Evolutionary conservation across 1,284 basidiomycete species (phyloP).

Genomic region (Bjerkandera adusta): DNA sequence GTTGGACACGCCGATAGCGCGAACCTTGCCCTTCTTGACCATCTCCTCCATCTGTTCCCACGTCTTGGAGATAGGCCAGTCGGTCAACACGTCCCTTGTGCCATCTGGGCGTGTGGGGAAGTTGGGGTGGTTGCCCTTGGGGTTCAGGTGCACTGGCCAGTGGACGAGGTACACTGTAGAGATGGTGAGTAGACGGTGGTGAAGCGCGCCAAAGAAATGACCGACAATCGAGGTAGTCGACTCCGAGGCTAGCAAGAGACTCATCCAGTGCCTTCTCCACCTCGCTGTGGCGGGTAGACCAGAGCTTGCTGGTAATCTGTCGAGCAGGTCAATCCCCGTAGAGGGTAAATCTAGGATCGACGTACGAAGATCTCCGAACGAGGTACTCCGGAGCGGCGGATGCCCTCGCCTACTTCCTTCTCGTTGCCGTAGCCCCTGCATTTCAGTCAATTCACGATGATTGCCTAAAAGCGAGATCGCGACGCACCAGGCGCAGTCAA

Average conservation of each 20-base stretch:
- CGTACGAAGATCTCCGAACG: constrained; percentile 81
- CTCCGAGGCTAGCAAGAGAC: constrained; percentile 69
- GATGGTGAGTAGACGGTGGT: constrained; percentile 5
- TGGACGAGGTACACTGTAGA: constrained; percentile 73
- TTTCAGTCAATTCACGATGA: not conserved
- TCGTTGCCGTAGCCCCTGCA: constrained; percentile 71
- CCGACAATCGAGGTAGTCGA: constrained; percentile 77
- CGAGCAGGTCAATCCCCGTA: not conserved
- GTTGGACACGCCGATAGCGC: constrained; percentile 61
- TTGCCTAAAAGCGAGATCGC: not conserved
- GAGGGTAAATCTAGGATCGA: constrained; percentile 13
- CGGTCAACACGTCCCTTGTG: constrained; percentile 61
- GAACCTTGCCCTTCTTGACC: constrained; percentile 59
- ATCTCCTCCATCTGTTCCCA: constrained; percentile 85
- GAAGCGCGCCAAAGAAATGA: constrained; percentile 11
- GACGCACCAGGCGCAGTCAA: constrained; percentile 74
- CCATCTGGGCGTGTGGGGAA: constrained; percentile 72
- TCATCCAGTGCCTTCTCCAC: constrained; percentile 76
- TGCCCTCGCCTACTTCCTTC: constrained; percentile 82
- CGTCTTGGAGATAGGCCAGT: constrained; percentile 68
- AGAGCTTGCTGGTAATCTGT: constrained; percentile 68
- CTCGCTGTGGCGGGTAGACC: constrained; percentile 72
- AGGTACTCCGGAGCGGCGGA: constrained; percentile 74
- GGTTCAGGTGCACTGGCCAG: constrained; percentile 80
- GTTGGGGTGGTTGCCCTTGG: constrained; percentile 68